Percentiles rank a stretch among this genome's conserved stretches.
These are phyloP conservation scores for Streptanthus diversifolius DNA, from an alignment of 345 rosid genomes.

Conservation along the genomic window DNA sequence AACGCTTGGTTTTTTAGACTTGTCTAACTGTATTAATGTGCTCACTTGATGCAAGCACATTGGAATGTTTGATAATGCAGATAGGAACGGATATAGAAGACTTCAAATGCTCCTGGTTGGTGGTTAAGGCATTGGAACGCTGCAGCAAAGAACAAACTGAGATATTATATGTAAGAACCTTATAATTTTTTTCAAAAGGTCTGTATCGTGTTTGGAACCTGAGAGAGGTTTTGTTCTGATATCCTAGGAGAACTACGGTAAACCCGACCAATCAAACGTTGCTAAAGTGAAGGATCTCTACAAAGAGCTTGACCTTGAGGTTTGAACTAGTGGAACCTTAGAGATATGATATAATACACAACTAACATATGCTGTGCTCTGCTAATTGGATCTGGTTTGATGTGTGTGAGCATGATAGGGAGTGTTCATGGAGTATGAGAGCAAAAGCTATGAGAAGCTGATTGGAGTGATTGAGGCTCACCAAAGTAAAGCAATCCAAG, in stretches of 20 bases:
- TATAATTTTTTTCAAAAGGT: not conserved
- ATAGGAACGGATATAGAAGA: constrained; percentile 88
- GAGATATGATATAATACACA: not conserved
- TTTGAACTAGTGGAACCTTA: constrained; percentile 15
- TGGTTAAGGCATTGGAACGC: constrained; percentile 68
- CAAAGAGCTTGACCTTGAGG: constrained; percentile 69
- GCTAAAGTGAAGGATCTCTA: constrained; percentile 68
- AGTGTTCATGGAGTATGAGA: constrained; percentile 66
- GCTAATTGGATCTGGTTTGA: constrained; percentile 20
- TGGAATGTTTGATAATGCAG: constrained; percentile 37
- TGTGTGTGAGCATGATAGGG: constrained; percentile 37
- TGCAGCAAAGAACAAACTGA: constrained; percentile 64
- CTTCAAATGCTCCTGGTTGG: constrained; percentile 87
- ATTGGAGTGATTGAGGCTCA: constrained; percentile 59
- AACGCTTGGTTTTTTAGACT: not conserved
- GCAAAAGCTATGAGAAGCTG: constrained; percentile 67
- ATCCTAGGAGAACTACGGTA: constrained; percentile 75
- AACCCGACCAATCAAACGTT: constrained; percentile 54
- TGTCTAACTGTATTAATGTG: not conserved
- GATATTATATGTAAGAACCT: constrained; percentile 45
- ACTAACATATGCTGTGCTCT: not conserved
- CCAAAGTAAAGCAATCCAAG: constrained; percentile 66
- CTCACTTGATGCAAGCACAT: not conserved
- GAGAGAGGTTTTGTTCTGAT: constrained; percentile 8
- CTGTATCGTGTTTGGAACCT: constrained; percentile 10